Base-by-base conservation (phyloP, 2,329 filamentous ascomycete species). In the Phoma sp. region DNA sequence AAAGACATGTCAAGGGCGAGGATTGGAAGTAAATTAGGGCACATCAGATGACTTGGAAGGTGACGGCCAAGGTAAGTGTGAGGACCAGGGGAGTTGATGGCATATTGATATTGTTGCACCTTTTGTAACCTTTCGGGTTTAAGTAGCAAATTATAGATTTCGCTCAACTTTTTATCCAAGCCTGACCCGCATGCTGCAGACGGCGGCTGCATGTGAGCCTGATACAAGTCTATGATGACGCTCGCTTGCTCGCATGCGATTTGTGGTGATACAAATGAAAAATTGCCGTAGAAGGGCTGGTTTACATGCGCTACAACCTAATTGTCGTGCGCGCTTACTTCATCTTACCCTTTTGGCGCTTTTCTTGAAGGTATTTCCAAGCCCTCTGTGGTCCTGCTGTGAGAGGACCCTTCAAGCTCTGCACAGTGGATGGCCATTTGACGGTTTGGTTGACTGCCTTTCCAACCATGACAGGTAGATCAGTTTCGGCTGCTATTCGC, bases 391-490 rank as follows among this genome's bases (percentile, higher is more conserved):
- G 72, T 0, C 95, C 96, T 0, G 89, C 87, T 2, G 92, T 98
- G 39, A 97, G 74, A 1, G 89, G 73, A 2, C 92, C 88, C 77
- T 99, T 99, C 58, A 93, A 71, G 48, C 87, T 95, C 76, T 99
- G 93, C 4, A 87, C 87, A 2, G 90, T 91, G 67, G 91, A 95
- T 0, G 95, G 93, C 95, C 95, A 98, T 51, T 86, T 85, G 65
- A 98, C 91, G 0, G 96, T 98, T 71, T 89, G 89, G 69, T 87
- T 89, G 68, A 99, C 93, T 36, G 92, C 89, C 33, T 82, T 81
- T 30, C 87, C 84, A 14, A 98, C 86, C 62, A 89, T 87, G 24
- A 84, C 79, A 37, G 82, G 82, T n/a, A 98, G 79, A 62, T 89
- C 85, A 18, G 82, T 79, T 35, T 89, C 83, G 52, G 89, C 89